These are phyloP conservation scores for Taxawa tesnikishii DNA, from an alignment of 2,329 filamentous ascomycete species.

Conservation along the genomic window DNA sequence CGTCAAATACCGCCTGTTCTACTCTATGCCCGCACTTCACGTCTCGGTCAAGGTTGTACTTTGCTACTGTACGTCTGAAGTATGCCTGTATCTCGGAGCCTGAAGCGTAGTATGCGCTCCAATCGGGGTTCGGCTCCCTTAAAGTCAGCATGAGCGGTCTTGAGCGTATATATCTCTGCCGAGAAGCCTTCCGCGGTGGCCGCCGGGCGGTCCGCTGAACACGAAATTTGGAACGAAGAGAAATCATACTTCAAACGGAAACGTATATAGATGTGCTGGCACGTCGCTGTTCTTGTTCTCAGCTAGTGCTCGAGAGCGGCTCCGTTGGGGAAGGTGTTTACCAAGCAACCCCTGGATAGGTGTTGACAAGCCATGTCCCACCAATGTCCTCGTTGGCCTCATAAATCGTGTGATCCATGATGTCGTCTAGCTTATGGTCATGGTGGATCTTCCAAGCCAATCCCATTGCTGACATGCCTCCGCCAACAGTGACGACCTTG, in stretches of 20 bases:
- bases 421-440: constrained; percentile 20
- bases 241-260: constrained; percentile 19
- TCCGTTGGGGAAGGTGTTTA: too few relatives aligned
- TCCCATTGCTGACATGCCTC: constrained; percentile 23
- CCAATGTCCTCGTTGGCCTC: constrained; percentile 25
- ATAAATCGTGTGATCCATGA: constrained; percentile 26
- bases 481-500: constrained; percentile 18
- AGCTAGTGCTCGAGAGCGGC: too few relatives aligned
- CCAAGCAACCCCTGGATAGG: constrained; percentile 29
- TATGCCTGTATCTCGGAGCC: constrained; percentile 30
- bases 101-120: constrained; percentile 21
- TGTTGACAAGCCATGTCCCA: constrained; percentile 21
- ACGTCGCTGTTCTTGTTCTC: too few relatives aligned
- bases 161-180: too few relatives aligned
- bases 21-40: constrained; percentile 26
- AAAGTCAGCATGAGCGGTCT: not conserved
- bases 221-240: not conserved
- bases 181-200: too few relatives aligned
- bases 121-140: constrained; percentile 12
- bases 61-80: constrained; percentile 24
- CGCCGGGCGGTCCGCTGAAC: too few relatives aligned
- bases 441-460: constrained; percentile 29
- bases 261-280: constrained; percentile 11
- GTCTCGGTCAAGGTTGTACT: constrained; percentile 26
- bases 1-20: constrained; percentile 25